Evolutionary conservation across 129 eudicot genomes (phyloP).

Genomic region (Lactuca saligna): DNA sequence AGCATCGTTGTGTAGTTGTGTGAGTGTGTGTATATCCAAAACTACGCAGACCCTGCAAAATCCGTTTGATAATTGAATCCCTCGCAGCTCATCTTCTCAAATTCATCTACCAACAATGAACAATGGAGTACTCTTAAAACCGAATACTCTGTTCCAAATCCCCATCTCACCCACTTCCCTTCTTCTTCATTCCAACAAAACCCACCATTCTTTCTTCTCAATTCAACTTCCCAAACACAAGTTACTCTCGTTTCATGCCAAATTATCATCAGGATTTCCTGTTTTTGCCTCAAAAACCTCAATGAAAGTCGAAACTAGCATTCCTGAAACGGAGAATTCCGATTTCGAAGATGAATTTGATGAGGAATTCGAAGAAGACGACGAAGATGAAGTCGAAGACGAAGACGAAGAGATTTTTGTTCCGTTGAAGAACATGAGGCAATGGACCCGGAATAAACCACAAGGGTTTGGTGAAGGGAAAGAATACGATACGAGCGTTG

Average conservation of each 20-base stretch:
- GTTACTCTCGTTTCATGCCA: constrained; percentile 22
- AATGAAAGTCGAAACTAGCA: constrained; percentile 14
- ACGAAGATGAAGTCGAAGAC: constrained; percentile 38
- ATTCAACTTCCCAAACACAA: constrained; percentile 27
- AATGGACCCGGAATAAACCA: constrained; percentile 65
- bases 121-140: constrained; percentile 37
- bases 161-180: constrained; percentile 27
- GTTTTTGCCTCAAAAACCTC: constrained; percentile 42
- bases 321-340: constrained; percentile 26
- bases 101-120: constrained; percentile 35
- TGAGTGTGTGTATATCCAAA: constrained; percentile 14
- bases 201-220: constrained; percentile 29
- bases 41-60: constrained; percentile 5
- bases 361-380: constrained; percentile 36
- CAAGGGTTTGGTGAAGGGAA: constrained; percentile 91
- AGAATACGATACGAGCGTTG: constrained; percentile 80
- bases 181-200: constrained; percentile 29
- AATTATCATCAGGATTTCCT: constrained; percentile 37
- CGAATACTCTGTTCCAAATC: constrained; percentile 30
- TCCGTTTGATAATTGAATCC: not conserved
- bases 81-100: constrained; percentile 1
- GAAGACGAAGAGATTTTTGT: constrained; percentile 57
- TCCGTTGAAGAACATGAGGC: constrained; percentile 57
- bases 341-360: constrained; percentile 48
- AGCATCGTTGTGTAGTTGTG: not conserved